phyloP scores from a whole-genome alignment of 148 eudicot genomes.

The Amaranthus cruentus region DNA sequence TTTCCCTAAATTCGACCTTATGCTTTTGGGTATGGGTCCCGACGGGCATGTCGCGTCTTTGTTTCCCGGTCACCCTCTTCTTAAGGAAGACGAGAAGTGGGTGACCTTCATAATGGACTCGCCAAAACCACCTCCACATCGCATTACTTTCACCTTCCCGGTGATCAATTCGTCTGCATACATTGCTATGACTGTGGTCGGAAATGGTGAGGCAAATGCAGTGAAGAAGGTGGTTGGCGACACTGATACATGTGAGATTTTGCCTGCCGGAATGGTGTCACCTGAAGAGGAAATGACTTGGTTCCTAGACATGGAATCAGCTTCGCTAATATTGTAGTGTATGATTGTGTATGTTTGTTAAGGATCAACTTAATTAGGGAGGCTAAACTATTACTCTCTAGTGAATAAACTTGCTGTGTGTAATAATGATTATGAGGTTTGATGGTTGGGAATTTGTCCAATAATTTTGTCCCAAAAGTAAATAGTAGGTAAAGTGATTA shows the following conservation, averaged over 20 bases:
- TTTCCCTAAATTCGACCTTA: conserved; percentile 65
- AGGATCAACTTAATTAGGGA: not conserved
- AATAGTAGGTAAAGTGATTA: too few relatives aligned
- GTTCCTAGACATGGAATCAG: conserved; percentile 59
- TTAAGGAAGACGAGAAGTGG: conserved; percentile 47
- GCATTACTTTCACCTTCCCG: conserved; percentile 72
- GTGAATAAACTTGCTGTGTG: not conserved
- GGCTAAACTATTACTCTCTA: not conserved
- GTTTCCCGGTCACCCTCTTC: conserved; percentile 50
- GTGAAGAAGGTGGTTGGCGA: conserved; percentile 32
- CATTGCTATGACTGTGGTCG: conserved; percentile 51
- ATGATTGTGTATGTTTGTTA: not conserved
- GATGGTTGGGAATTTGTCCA: not conserved
- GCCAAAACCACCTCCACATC: conserved; percentile 60
- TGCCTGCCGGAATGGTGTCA: conserved; percentile 45
- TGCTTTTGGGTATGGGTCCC: conserved; percentile 75
- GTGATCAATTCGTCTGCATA: conserved; percentile 55
- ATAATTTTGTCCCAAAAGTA: too few relatives aligned
- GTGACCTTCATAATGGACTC: conserved; percentile 65
- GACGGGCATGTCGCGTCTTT: conserved; percentile 77
- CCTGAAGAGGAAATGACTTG: conserved; percentile 50
- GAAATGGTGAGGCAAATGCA: conserved; percentile 40
- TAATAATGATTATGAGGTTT: not conserved
- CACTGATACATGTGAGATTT: not conserved
- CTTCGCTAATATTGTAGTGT: conserved; percentile 28